Base-by-base conservation (phyloP, 75 land plant genomes). In the Pinus taeda region DNA sequence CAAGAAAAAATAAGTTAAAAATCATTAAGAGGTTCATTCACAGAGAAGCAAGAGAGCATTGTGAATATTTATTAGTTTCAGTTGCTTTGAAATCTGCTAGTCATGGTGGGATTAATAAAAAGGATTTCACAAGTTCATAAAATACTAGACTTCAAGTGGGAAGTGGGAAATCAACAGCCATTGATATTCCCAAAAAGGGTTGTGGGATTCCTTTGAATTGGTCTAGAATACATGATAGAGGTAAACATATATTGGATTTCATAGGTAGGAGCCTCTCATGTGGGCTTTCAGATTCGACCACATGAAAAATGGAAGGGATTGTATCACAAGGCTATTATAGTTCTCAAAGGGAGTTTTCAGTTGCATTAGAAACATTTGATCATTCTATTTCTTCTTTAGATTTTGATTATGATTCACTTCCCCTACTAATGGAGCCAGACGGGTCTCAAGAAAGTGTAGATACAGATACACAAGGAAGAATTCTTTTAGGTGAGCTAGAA, bases 181-280 rank as follows among this genome's bases (percentile, higher is more conserved):
- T 83, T 11, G 77, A 89, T 39, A 83, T 75, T 62, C 85, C 90
- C 3, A 85, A 85, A 57, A 86, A 91, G 78, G 89, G 90, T 24
- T 96, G 98, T 83, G 98, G 98, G 15, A 86, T 93, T 65, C 94
- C 89, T 58, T 91, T 89, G 90, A 88, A 91, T 67, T 93, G 96
- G 98, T 91, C 94, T 3, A 88, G 89, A 79, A 90, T 93, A 75
- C 93, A 93, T 75, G 81, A 81, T 22, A 83, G 89, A 74, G 89
- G 95, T 3, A 90, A 84, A 73, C 78, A 87, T 64, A 74, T 88
- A 63, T 81, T 86, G 15, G 95, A 90, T 74, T 85, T 85, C 69
- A 93, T 91, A 58, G 93, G 95, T 21, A 80, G 88, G 79, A 88
- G 93, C 76, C 75, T 90, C 8, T 90, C 93, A 53, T 88, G 95